These are phyloP conservation scores for Neoarthrinium moseri DNA, from an alignment of 2,329 filamentous ascomycete genomes.

Conservation along the genomic window DNA sequence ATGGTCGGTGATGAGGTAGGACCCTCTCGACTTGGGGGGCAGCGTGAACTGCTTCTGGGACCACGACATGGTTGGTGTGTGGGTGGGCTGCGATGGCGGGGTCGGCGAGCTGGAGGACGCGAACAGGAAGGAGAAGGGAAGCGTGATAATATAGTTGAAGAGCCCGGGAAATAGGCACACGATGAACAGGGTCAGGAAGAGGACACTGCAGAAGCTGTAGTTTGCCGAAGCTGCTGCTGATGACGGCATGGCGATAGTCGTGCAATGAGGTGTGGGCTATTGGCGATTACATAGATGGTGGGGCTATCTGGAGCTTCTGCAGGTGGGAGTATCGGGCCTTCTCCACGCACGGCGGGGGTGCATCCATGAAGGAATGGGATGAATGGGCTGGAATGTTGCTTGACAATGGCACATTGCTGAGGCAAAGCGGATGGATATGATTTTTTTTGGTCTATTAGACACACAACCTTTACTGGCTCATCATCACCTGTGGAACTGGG, in stretches of 20 bases:
- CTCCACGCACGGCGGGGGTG: too few relatives aligned
- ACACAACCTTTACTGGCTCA: background rate
- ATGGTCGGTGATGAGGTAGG: slow-evolving; percentile 83
- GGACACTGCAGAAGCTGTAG: slow-evolving; percentile 38
- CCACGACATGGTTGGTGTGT: slow-evolving; percentile 65
- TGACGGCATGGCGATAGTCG: slow-evolving; percentile 36
- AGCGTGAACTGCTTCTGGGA: slow-evolving; percentile 83
- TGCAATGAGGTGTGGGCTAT: slow-evolving; percentile 4
- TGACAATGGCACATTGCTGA: background rate
- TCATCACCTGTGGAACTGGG: background rate
- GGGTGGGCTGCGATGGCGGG: slow-evolving; percentile 5
- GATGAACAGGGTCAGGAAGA: slow-evolving; percentile 47
- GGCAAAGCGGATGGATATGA: background rate
- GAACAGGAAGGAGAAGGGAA: slow-evolving; percentile 42
- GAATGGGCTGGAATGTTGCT: background rate
- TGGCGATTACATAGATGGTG: slow-evolving; percentile 8
- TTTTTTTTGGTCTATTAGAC: background rate
- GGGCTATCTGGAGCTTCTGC: slow-evolving; percentile 11
- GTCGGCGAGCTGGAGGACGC: slow-evolving; percentile 14
- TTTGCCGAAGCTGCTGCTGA: slow-evolving; percentile 30
- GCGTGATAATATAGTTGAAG: slow-evolving; percentile 51
- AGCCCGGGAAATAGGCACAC: slow-evolving; percentile 50
- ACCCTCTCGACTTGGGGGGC: slow-evolving; percentile 73
- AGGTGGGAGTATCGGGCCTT: too few relatives aligned
- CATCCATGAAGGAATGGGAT: too few relatives aligned